Evolutionary conservation across 371 early-diverging fungal genomes (phyloP).

Genomic region (Apophysomyces elegans): DNA sequence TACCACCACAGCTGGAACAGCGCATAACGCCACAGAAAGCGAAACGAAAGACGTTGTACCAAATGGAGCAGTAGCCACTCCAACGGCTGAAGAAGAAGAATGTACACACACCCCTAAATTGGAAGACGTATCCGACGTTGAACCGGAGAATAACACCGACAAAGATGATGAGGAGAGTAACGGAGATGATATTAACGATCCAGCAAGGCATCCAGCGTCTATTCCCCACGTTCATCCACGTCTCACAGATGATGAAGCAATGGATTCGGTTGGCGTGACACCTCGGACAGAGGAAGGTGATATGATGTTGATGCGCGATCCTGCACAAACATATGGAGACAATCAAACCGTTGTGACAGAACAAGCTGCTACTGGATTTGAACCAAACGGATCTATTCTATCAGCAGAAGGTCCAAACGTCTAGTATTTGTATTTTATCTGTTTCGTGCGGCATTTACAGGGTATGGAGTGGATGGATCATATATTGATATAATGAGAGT

Average conservation of each 20-base stretch:
- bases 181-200: constrained; percentile 40
- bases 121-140: constrained; percentile 49
- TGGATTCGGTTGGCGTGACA: constrained; percentile 1
- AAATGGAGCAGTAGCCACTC: constrained; percentile 6
- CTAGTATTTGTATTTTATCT: not conserved
- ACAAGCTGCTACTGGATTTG: too few relatives aligned
- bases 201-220: constrained; percentile 47
- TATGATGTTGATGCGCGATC: not conserved
- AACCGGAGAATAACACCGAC: constrained; percentile 26
- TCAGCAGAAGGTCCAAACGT: not conserved
- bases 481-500: too few relatives aligned
- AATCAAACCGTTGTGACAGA: not conserved
- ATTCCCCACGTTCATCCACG: constrained; percentile 48
- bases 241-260: constrained; percentile 33
- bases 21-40: not conserved
- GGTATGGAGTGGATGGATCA: too few relatives aligned
- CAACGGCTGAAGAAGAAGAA: constrained; percentile 34
- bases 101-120: constrained; percentile 49
- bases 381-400: not conserved
- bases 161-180: constrained; percentile 37
- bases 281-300: constrained; percentile 3
- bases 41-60: not conserved
- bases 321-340: not conserved
- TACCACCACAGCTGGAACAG: constrained; percentile 1
- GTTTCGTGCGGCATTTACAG: too few relatives aligned